phyloP scores from a whole-genome alignment of 2,329 filamentous ascomycete species.

The Penicillium glabrum region DNA sequence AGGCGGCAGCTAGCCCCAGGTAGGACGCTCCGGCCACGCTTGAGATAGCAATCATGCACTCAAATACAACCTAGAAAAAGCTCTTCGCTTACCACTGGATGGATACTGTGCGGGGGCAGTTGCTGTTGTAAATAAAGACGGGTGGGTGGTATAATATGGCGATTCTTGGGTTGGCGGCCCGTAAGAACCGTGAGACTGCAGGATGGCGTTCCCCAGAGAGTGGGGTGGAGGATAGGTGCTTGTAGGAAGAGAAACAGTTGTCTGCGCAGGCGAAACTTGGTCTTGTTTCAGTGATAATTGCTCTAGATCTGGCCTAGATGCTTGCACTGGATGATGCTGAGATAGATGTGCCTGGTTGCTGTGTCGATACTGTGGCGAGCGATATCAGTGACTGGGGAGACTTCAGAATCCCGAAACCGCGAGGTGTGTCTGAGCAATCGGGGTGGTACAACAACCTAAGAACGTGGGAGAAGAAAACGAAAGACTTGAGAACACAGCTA shows the following conservation, averaged over 20 bases:
- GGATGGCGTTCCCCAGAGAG: conserved; percentile 40
- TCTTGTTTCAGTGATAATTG: conserved; percentile 27
- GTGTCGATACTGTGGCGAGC: conserved; percentile 32
- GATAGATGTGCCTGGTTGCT: conserved; percentile 30
- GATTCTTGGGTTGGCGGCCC: conserved; percentile 68
- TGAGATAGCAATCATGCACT: not conserved
- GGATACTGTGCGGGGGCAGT: conserved; percentile 81
- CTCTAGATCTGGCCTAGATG: conserved; percentile 30
- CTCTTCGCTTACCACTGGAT: conserved; percentile 72
- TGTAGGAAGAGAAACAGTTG: conserved; percentile 38
- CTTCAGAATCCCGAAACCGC: not conserved
- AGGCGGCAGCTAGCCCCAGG: conserved; percentile 17
- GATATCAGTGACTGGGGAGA: conserved; percentile 18
- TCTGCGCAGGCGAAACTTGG: conserved; percentile 65
- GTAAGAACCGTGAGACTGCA: conserved; percentile 62
- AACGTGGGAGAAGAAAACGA: conserved; percentile 16
- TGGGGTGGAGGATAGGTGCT: conserved; percentile 33
- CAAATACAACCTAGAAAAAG: not conserved
- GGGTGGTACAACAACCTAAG: conserved; percentile 19
- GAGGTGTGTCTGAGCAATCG: conserved; percentile 12
- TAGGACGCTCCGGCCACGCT: not conserved
- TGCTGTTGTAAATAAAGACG: conserved; percentile 79
- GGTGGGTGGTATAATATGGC: conserved; percentile 73
- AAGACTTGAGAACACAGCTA: conserved; percentile 17
- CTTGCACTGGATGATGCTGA: conserved; percentile 28